Evolutionary conservation across 1,284 basidiomycete genomes (phyloP).

Genomic region (Phellinidium pouzarii): DNA sequence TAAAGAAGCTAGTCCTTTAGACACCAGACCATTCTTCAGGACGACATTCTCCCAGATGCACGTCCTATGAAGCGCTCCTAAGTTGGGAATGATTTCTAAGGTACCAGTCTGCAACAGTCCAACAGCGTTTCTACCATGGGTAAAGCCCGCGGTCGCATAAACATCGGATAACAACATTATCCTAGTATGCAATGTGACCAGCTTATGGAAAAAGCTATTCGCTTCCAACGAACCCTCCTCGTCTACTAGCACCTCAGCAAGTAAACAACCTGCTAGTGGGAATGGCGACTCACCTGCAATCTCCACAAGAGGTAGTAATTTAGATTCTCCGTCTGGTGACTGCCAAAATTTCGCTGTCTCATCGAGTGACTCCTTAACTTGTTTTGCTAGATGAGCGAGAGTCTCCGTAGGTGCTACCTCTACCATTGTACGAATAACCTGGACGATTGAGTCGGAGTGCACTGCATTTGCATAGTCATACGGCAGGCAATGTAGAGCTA

Average conservation of each 20-base stretch:
- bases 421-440: slow-evolving; percentile 83
- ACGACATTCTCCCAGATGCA: slow-evolving; percentile 83
- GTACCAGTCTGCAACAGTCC: slow-evolving; percentile 69
- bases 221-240: slow-evolving; percentile 41
- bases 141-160: slow-evolving; percentile 79
- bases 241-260: slow-evolving; percentile 26
- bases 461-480: slow-evolving; percentile 83
- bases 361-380: slow-evolving; percentile 67
- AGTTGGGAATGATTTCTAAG: slow-evolving; percentile 60
- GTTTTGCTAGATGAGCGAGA: slow-evolving; percentile 62
- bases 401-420: slow-evolving; percentile 81
- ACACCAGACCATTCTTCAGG: slow-evolving; percentile 55
- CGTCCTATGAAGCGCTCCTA: slow-evolving; percentile 81
- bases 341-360: slow-evolving; percentile 74
- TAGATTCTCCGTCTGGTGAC: slow-evolving; percentile 43
- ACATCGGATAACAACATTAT: slow-evolving; percentile 84
- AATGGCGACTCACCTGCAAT: slow-evolving; percentile 34
- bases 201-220: slow-evolving; percentile 67
- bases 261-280: slow-evolving; percentile 7
- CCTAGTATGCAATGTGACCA: slow-evolving; percentile 76
- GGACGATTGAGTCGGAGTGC: slow-evolving; percentile 79
- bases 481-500: slow-evolving; percentile 81
- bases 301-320: slow-evolving; percentile 55
- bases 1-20: slow-evolving; percentile 43
- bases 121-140: slow-evolving; percentile 74